A percentile compares a stretch with the other conserved stretches of the same genome.
Evolutionary conservation across 139 green algal species (phyloP).

Genomic region (Medakamo hakoo): DNA sequence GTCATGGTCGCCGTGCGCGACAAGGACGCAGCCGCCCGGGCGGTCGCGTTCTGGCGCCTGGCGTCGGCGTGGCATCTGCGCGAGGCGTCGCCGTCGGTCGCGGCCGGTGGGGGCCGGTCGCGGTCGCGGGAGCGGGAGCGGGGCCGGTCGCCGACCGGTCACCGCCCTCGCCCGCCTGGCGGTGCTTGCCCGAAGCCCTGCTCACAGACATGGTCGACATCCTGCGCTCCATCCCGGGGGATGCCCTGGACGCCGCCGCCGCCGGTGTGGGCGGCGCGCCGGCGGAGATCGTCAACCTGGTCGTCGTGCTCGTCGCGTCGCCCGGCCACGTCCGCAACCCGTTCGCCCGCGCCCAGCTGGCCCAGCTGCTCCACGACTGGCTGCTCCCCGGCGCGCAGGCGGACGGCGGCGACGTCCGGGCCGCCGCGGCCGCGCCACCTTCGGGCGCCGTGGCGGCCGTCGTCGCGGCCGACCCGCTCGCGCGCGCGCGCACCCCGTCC

Average conservation of each 20-base stretch:
- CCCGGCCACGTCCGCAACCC: not conserved
- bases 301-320: not conserved
- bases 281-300: too few relatives aligned
- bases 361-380: not conserved
- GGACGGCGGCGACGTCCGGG: not conserved
- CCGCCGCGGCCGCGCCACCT: not conserved
- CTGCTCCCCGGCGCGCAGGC: not conserved
- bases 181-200: constrained; percentile 28
- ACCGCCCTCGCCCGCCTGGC: too few relatives aligned
- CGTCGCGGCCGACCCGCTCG: not conserved
- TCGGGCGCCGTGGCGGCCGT: too few relatives aligned
- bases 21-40: not conserved
- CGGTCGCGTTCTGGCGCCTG: constrained; percentile 32
- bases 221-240: too few relatives aligned
- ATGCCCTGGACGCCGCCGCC: not conserved
- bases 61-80: constrained; percentile 52
- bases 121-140: constrained; percentile 36
- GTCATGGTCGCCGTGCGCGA: constrained; percentile 18
- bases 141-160: constrained; percentile 19
- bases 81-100: constrained; percentile 20
- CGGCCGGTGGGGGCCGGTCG: constrained; percentile 5
- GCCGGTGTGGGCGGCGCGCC: too few relatives aligned
- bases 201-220: not conserved
- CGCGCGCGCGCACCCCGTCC: not conserved
- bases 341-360: not conserved